Conservation (phyloP, 805 yeast species). For the Schizosaccharomyces pombe region DNA sequence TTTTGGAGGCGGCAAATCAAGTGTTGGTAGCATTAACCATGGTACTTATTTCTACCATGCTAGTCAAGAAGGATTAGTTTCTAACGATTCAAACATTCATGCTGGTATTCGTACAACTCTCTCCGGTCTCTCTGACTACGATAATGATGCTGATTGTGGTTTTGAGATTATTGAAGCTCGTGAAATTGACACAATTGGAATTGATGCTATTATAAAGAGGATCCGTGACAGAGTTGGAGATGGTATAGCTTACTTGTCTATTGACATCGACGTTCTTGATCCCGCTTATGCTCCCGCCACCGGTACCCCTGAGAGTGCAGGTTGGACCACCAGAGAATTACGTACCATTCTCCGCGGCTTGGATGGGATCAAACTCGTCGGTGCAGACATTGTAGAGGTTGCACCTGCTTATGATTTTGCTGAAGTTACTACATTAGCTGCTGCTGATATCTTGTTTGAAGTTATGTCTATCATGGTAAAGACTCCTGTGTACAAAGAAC, state of each 20-base stretch:
- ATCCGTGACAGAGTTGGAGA: slow-evolving; percentile 36
- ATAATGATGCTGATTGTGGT: slow-evolving; percentile 46
- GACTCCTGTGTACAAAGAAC: slow-evolving; percentile 13
- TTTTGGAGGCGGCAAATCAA: slow-evolving; percentile 20
- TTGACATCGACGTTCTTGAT: slow-evolving; percentile 56
- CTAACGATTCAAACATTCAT: slow-evolving; percentile 36
- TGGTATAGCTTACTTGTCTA: slow-evolving; percentile 49
- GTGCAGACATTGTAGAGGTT: slow-evolving; percentile 59
- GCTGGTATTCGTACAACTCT: slow-evolving; percentile 58
- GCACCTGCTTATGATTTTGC: slow-evolving; percentile 41
- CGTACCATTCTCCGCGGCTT: slow-evolving; percentile 35
- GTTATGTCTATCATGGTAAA: slow-evolving; percentile 53
- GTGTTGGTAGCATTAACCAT: slow-evolving; percentile 50
- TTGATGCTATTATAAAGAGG: slow-evolving; percentile 30
- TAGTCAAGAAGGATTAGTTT: slow-evolving; percentile 36
- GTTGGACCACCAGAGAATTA: slow-evolving; percentile 44
- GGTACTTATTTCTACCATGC: slow-evolving; percentile 80
- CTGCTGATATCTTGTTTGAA: slow-evolving; percentile 45
- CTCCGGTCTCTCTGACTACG: slow-evolving; percentile 27
- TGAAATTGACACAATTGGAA: slow-evolving; percentile 47
- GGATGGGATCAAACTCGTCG: slow-evolving; percentile 37
- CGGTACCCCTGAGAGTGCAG: slow-evolving; percentile 61
- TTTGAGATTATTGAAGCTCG: slow-evolving; percentile 48
- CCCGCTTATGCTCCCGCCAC: slow-evolving; percentile 62
- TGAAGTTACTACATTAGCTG: slow-evolving; percentile 42